Base-by-base conservation (phyloP, 106 monocot species). In the Dendrobium nobile region DNA sequence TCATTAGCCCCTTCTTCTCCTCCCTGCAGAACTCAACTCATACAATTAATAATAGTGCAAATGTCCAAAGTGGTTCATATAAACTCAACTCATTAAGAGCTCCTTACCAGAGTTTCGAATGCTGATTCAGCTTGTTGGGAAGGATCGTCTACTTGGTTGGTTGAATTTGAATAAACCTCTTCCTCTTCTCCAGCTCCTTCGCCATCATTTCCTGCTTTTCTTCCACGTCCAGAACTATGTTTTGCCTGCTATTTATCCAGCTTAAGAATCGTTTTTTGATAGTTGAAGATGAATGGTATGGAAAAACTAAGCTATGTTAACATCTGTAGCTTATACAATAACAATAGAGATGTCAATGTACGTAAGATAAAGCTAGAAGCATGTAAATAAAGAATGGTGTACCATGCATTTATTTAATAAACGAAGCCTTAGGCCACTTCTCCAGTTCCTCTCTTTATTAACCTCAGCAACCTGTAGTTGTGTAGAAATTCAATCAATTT, bases 401-500 rank as follows among this genome's bases (percentile, higher is more conserved):
- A 99, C 99, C 95, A 99, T 86, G 88, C 89, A 95, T 79, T 78
- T 91, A 61, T 83, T 82, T 73, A 99, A 77, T 19, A 89, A 76
- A 75, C 93, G 95, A 84, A 99, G 91, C 85, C 99, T 88, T 4
- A 99, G 87, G 72, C 95, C 99, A 83, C 75, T 99, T 85, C 98
- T 95, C 99, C 99, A 99, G 81, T 90, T 95, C 79, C 85, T 89
- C 86, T 90, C 95, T 74, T 93, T 86, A 86, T 91, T 95, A 7
- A 99, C 88, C 78, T 91, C 99, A 31, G 59, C 61, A 82, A 91
- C 82, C 99, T 99, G 82, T 4, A 47, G 4, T 76, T 27, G 19
- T 76, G 22, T 28, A 74, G 41, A 18, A 78, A 65, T 33, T 33
- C 37, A 73, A 48, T 47, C 20, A 37, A 27, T 48, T 37, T 37